Percentiles rank a stretch among this genome's conserved stretches.
phyloP scores from a whole-genome alignment of 164 flowering plant genomes.

The Taxillus chinensis region DNA sequence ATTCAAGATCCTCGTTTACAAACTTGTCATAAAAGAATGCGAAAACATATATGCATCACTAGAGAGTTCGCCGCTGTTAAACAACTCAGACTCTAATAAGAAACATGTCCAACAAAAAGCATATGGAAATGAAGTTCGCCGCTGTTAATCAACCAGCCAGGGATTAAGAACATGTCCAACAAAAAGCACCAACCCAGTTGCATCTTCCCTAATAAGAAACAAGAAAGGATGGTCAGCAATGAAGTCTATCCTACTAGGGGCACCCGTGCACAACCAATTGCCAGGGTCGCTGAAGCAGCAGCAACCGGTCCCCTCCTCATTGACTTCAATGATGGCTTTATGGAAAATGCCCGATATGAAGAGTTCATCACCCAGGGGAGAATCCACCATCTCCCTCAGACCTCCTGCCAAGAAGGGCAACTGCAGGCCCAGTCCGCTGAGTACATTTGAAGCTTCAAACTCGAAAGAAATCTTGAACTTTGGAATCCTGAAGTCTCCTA shows the following conservation, averaged over 20 bases:
- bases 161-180: constrained; percentile 57
- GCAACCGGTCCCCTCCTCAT: constrained; percentile 82
- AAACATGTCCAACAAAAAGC: too few relatives aligned
- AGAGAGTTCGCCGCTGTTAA: too few relatives aligned
- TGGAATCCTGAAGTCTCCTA: constrained; percentile 53
- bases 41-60: too few relatives aligned
- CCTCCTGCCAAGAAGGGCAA: constrained; percentile 40
- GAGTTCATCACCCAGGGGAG: constrained; percentile 24
- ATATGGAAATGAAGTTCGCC: too few relatives aligned
- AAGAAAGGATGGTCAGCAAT: constrained; percentile 75
- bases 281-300: constrained; percentile 42
- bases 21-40: too few relatives aligned
- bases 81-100: too few relatives aligned
- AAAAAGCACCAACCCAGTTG: constrained; percentile 53
- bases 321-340: constrained; percentile 60
- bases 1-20: too few relatives aligned
- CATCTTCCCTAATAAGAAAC: constrained; percentile 55
- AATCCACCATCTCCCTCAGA: constrained; percentile 60
- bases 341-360: constrained; percentile 53
- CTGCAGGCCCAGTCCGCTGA: constrained; percentile 46
- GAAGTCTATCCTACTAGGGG: constrained; percentile 26
- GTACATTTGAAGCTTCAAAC: constrained; percentile 42
- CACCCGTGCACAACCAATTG: constrained; percentile 9
- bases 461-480: constrained; percentile 58
- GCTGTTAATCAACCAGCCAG: constrained; percentile 17